These are phyloP conservation scores for Talinum fruticosum DNA, from an alignment of 148 eudicot species.

Conservation along the genomic window DNA sequence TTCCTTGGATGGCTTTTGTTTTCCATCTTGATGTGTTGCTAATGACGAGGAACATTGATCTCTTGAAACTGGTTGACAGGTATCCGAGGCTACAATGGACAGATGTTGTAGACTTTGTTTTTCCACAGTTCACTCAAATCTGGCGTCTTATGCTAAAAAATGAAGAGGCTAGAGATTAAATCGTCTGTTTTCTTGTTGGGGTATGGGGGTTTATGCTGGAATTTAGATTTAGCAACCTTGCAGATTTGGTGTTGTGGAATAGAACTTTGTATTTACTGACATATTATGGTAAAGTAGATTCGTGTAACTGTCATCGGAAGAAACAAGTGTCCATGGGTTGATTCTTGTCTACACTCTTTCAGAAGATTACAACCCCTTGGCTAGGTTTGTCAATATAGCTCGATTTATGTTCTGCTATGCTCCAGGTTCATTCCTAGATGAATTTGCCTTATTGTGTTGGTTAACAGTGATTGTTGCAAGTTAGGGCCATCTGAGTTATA, in stretches of 20 bases:
- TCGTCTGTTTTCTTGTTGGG: not conserved
- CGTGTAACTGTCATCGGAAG: not conserved
- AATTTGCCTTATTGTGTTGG: not conserved
- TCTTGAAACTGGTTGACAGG: conserved; percentile 8
- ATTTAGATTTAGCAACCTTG: not conserved
- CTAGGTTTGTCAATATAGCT: not conserved
- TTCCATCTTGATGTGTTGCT: not conserved
- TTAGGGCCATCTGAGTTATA: not conserved
- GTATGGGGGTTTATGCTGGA: not conserved
- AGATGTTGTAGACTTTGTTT: conserved; percentile 3
- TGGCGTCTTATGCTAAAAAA: not conserved
- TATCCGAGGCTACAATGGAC: not conserved
- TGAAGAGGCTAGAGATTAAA: not conserved
- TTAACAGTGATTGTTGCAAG: not conserved
- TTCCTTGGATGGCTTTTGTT: not conserved
- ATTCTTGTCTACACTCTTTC: conserved; percentile 5
- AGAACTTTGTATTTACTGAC: conserved; percentile 11
- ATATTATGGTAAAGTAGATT: conserved; percentile 10
- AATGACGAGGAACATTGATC: not conserved
- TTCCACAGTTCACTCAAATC: conserved; percentile 6
- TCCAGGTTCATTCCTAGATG: not conserved
- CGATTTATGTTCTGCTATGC: not conserved
- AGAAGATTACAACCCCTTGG: not conserved
- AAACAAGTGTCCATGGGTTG: not conserved
- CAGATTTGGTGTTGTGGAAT: conserved; percentile 6